These are phyloP conservation scores for Glomus cerebriforme DNA, from an alignment of 192 early-diverging fungal genomes.

Conservation along the genomic window DNA sequence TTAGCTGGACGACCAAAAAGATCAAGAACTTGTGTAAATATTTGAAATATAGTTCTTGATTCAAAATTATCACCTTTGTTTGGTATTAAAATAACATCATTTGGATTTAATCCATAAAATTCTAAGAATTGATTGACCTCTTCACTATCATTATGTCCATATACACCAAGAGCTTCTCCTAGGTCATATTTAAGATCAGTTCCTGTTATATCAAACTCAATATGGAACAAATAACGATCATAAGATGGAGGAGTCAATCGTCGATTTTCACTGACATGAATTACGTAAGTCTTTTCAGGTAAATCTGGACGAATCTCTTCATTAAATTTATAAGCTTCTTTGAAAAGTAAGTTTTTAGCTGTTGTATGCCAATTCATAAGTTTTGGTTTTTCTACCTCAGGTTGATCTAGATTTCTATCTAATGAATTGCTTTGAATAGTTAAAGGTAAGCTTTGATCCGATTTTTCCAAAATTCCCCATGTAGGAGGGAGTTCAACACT, in stretches of 20 bases:
- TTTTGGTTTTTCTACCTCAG: conserved; percentile 13
- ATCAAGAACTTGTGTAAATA: conserved; percentile 83
- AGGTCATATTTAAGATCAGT: conserved; percentile 87
- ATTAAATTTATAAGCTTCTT: conserved; percentile 61
- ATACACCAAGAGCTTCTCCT: conserved; percentile 92
- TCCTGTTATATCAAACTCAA: conserved; percentile 86
- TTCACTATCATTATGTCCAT: conserved; percentile 80
- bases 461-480: conserved; percentile 49
- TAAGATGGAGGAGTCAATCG: conserved; percentile 87
- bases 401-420: conserved; percentile 36
- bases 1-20: conserved; percentile 94
- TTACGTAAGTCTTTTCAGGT: conserved; percentile 59
- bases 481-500: conserved; percentile 44
- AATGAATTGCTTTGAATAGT: conserved; percentile 32
- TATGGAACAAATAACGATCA: conserved; percentile 96
- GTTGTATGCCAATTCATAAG: conserved; percentile 56
- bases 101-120: conserved; percentile 70
- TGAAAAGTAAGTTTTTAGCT: conserved; percentile 69
- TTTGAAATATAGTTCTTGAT: conserved; percentile 73
- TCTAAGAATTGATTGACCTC: conserved; percentile 75
- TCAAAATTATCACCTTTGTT: conserved; percentile 59
- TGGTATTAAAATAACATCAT: conserved; percentile 61
- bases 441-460: conserved; percentile 37
- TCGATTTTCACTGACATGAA: conserved; percentile 71
- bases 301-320: conserved; percentile 62